phyloP scores from a whole-genome alignment of 2,329 filamentous ascomycete genomes.

The Epichloe coenophiala region DNA sequence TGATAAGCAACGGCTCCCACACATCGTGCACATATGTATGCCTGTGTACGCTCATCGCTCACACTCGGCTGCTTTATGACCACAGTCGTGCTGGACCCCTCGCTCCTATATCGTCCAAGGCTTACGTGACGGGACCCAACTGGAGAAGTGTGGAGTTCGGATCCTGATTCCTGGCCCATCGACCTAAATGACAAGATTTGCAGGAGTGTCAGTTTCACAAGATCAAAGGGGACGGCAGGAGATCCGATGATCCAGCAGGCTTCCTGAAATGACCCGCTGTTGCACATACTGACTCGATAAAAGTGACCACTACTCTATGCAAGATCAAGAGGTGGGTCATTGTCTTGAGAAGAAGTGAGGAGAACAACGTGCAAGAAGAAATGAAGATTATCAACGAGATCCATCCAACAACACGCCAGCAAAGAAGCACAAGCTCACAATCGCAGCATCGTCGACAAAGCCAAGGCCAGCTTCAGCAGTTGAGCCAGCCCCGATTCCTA shows the following conservation, averaged over 20 bases:
- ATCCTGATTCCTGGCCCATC: conserved; percentile 1
- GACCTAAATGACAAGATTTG: neutral
- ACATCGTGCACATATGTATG: neutral
- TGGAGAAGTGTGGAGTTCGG: conserved; percentile 4
- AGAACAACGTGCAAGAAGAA: neutral
- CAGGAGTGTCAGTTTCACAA: neutral
- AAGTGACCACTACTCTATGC: no score
- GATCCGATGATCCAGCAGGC: neutral
- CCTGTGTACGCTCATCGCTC: neutral
- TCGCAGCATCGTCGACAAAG: neutral
- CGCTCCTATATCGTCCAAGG: neutral
- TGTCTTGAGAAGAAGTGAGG: neutral
- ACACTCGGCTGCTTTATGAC: neutral
- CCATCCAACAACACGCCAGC: neutral
- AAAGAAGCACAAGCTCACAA: neutral
- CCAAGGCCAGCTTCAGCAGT: neutral
- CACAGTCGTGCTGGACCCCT: neutral
- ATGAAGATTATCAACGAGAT: neutral
- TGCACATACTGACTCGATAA: no score
- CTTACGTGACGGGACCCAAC: neutral
- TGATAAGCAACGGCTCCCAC: neutral
- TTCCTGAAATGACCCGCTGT: no score
- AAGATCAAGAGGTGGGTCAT: neutral
- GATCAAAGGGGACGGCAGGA: neutral
- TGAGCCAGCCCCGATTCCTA: neutral